A percentile compares a stretch with the other conserved stretches of the same genome.
These are phyloP conservation scores for Penicillium expansum DNA, from an alignment of 2,329 filamentous ascomycete species.

Conservation along the genomic window DNA sequence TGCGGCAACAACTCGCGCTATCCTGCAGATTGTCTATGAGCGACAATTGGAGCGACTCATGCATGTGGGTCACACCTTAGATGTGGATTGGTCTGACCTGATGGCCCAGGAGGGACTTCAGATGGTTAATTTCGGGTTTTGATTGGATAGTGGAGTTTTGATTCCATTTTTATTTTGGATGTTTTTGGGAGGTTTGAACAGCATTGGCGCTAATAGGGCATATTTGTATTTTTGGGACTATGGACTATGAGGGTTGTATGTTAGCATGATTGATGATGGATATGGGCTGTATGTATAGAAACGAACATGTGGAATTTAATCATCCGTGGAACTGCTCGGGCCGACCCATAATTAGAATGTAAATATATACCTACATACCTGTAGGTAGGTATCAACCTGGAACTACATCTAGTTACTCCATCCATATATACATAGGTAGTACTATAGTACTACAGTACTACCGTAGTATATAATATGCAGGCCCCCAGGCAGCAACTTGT, in stretches of 20 bases:
- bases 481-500: conserved; percentile 12
- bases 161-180: too few species aligned
- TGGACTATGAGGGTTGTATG: conserved; percentile 7
- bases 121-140: conserved; percentile 54
- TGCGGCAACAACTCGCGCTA: conserved; percentile 44
- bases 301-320: conserved; percentile 8
- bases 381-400: too few species aligned
- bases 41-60: conserved; percentile 45
- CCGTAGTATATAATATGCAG: background rate
- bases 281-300: conserved; percentile 21
- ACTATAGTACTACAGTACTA: background rate
- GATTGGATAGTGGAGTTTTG: conserved; percentile 7
- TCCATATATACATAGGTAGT: background rate
- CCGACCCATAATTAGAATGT: conserved; percentile 1
- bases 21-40: conserved; percentile 51
- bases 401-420: too few species aligned
- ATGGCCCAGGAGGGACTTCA: conserved; percentile 47
- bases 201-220: conserved; percentile 4
- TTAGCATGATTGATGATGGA: conserved; percentile 18
- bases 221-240: background rate
- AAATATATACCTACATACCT: too few species aligned
- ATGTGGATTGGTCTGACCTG: conserved; percentile 52
- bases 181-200: background rate
- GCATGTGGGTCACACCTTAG: conserved; percentile 40
- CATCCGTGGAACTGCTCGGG: background rate